Evolutionary conservation across 2,329 filamentous ascomycete species (phyloP), one percentile per base, ranked within the genome.

Genomic region (Bipolaris gigantea): DNA sequence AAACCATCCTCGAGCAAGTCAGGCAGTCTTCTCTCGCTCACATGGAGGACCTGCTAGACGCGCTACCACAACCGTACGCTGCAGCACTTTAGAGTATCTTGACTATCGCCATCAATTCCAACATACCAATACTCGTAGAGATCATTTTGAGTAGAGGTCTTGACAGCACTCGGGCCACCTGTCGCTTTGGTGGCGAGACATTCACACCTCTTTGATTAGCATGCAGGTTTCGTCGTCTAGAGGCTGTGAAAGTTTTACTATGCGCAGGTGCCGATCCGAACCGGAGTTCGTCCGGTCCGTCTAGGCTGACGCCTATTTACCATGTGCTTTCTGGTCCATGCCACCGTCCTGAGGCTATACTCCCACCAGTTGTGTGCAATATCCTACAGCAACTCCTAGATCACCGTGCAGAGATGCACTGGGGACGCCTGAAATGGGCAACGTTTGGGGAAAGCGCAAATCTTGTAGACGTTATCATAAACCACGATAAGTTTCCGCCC

Each of bases 91-190:
- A 54, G 30, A 57, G 47, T 33, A 50, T 57, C 18, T 34, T 54
- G 9, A 57, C 50, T 8, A 54, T 57, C 19, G 46, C 55, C 4
- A 57, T 57, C 36, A 50, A 54, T n/a, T 43, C 38, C 23, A 49
- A 49, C 19, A 36, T 49, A 39, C 18, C 43, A 18, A 9, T 2
- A 4, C 41, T 54, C 11, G 50, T 57, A 4, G n/a, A 39, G 3
- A 13, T 44, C 8, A 18, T 50, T 1, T 8, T 47, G 7, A 18
- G 16, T 32, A 36, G 38, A 21, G 46, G 47, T 7, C 11, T 54
- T 8, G 45, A 48, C 8, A 13, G 18, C 11, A 40, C 40, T 32
- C 16, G 16, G 16, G 45, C 40, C 4, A 13, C n/a, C 13, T 48
- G 45, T 10, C 27, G 13, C 5, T 48, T 48, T 21, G 25, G 25